Evolutionary conservation across 257 asterid species (phyloP).

Genomic region (Solanum sitiens): DNA sequence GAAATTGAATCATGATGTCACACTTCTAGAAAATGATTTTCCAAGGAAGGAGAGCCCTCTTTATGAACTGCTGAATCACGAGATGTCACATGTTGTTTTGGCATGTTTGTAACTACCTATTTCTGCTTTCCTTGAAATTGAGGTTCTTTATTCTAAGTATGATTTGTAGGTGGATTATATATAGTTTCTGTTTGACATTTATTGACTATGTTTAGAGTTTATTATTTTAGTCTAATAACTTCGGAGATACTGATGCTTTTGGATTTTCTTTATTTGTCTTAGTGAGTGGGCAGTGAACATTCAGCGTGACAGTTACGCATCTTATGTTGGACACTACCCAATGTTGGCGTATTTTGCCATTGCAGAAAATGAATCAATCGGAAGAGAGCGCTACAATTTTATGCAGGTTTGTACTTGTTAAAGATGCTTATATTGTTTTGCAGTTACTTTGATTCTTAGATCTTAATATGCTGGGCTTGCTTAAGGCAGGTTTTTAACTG

Average conservation of each 20-base stretch:
- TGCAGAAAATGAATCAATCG: slow-evolving; percentile 95
- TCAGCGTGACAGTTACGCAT: slow-evolving; percentile 87
- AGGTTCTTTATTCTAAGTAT: neutral
- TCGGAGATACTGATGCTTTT: neutral
- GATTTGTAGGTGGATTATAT: neutral
- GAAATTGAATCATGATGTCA: neutral
- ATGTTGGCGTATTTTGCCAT: slow-evolving; percentile 80
- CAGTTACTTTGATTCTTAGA: neutral
- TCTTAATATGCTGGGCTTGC: neutral
- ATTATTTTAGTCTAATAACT: neutral
- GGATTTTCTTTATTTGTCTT: neutral
- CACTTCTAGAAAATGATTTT: neutral
- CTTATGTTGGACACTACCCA: slow-evolving; percentile 90
- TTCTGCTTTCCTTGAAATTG: neutral
- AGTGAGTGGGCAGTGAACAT: slow-evolving; percentile 99
- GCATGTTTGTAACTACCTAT: neutral
- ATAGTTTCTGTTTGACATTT: neutral
- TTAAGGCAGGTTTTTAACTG: neutral
- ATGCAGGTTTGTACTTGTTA: slow-evolving; percentile 60
- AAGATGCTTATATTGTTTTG: neutral
- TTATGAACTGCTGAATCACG: neutral
- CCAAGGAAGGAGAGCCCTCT: neutral
- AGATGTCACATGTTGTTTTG: neutral
- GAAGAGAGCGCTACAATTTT: slow-evolving; percentile 95
- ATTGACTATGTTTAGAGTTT: neutral